A percentile compares a stretch with the other conserved stretches of the same genome.
These are phyloP conservation scores for Stylonectria norvegica DNA, from an alignment of 2,329 filamentous ascomycete genomes.

Conservation along the genomic window DNA sequence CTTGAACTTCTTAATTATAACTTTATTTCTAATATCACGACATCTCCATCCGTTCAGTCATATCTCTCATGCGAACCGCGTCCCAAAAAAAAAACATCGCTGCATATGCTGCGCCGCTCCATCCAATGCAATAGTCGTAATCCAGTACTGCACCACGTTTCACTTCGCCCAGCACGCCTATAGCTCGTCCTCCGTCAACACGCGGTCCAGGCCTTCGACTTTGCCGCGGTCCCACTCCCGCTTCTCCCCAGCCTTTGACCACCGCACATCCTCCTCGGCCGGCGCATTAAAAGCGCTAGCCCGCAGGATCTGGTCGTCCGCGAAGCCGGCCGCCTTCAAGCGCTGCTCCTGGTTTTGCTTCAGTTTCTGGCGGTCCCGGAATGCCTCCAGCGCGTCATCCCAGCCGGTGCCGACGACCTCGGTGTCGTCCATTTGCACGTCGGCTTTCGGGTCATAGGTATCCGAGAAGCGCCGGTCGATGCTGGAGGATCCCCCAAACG, in stretches of 20 bases:
- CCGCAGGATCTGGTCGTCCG: conserved; percentile 63
- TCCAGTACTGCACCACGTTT: background rate
- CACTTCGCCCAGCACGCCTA: background rate
- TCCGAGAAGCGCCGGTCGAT: conserved; percentile 80
- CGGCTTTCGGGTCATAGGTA: conserved; percentile 55
- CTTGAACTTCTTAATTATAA: no score
- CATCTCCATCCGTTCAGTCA: no score
- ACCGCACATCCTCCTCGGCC: conserved; percentile 64
- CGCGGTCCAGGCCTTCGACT: conserved; percentile 18
- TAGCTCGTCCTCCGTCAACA: conserved; percentile 9
- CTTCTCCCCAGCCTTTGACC: conserved; percentile 66
- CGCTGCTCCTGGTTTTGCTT: conserved; percentile 71
- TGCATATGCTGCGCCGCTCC: no score
- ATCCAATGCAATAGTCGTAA: no score
- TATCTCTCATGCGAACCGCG: no score
- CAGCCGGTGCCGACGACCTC: conserved; percentile 57
- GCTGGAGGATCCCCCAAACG: conserved; percentile 55
- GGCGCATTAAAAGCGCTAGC: conserved; percentile 58
- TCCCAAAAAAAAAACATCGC: no score
- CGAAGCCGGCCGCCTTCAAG: conserved; percentile 74
- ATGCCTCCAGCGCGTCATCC: conserved; percentile 74
- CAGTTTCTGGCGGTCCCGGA: conserved; percentile 77
- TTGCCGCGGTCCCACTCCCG: conserved; percentile 61
- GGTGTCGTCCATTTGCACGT: conserved; percentile 49
- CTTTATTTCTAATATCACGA: no score